A percentile compares a stretch with the other conserved stretches of the same genome.
phyloP scores from a whole-genome alignment of 352 stramenopile species.

The Pythium sukuiense region DNA sequence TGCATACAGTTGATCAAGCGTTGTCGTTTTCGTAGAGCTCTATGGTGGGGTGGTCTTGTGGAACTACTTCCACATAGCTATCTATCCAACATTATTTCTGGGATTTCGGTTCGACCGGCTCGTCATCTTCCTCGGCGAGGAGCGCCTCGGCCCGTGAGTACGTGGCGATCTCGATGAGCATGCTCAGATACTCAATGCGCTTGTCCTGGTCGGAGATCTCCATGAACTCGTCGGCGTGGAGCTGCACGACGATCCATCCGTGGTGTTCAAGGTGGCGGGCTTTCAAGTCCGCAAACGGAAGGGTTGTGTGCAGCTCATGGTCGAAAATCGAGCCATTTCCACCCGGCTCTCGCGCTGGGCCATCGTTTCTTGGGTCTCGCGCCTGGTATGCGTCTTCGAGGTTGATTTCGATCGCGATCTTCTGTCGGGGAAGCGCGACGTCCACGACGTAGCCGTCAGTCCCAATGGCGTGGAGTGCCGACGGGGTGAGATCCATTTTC shows the following conservation, averaged over 20 bases:
- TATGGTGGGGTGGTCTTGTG: background rate
- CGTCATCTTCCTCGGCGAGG: conserved; percentile 4
- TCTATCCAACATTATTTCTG: background rate
- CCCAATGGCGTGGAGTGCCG: conserved; percentile 10
- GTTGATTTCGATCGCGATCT: conserved; percentile 73
- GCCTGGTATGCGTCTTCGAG: conserved; percentile 45
- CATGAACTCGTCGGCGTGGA: conserved; percentile 55
- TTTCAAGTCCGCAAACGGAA: conserved; percentile 65
- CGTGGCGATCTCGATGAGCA: conserved; percentile 68
- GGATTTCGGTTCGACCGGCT: background rate
- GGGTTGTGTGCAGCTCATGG: conserved; percentile 33
- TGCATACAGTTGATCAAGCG: conserved; percentile 6
- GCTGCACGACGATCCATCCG: conserved; percentile 70
- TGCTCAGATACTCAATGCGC: conserved; percentile 59
- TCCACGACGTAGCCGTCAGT: conserved; percentile 54
- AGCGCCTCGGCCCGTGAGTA: conserved; percentile 23
- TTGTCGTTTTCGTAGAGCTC: conserved; percentile 4
- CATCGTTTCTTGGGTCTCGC: conserved; percentile 9
- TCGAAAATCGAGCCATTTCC: conserved; percentile 24
- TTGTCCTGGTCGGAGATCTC: conserved; percentile 47
- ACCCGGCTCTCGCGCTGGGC: conserved; percentile 18
- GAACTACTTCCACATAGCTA: background rate
- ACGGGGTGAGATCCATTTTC: conserved; percentile 46
- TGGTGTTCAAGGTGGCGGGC: conserved; percentile 57
- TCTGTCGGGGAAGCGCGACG: conserved; percentile 46